Conservation (phyloP, 2,329 filamentous ascomycete species). For the Arthrobotrys sphaeroides region DNA sequence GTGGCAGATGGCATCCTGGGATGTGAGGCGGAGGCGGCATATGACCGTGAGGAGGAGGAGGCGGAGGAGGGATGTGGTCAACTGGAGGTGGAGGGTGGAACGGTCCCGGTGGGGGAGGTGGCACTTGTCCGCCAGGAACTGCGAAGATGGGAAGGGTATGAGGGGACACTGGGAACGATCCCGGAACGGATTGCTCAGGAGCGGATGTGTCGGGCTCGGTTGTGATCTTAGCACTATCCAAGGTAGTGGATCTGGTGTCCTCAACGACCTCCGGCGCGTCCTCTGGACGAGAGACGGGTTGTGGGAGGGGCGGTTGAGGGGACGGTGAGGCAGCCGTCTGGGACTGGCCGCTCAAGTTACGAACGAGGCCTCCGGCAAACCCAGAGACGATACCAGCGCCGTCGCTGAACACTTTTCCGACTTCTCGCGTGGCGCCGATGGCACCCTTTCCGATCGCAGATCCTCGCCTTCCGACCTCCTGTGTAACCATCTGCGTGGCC, state of each 20-base stretch:
- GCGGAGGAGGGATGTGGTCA: slow-evolving; percentile 22
- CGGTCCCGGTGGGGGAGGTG: slow-evolving; percentile 9
- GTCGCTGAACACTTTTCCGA: slow-evolving; percentile 54
- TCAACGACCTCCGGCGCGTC: slow-evolving; percentile 35
- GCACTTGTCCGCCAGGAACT: not conserved
- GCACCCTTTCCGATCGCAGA: slow-evolving; percentile 47
- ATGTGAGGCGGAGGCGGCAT: slow-evolving; percentile 33
- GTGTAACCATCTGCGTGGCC: slow-evolving; percentile 38
- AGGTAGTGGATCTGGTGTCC: not conserved
- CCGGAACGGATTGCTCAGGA: slow-evolving; percentile 25
- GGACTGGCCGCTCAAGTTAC: slow-evolving; percentile 45
- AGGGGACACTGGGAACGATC: slow-evolving; percentile 38
- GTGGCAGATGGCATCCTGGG: slow-evolving; percentile 4
- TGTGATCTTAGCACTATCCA: not conserved
- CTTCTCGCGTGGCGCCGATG: slow-evolving; percentile 55
- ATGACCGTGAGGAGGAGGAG: slow-evolving; percentile 21
- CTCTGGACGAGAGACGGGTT: slow-evolving; percentile 6
- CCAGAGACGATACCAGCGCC: slow-evolving; percentile 46
- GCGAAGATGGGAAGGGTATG: not conserved
- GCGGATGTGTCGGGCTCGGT: not conserved
- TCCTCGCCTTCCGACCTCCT: slow-evolving; percentile 41
- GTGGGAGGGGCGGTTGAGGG: not conserved
- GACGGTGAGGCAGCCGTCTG: too few relatives aligned
- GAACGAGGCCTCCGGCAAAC: slow-evolving; percentile 44
- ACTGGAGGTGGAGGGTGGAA: slow-evolving; percentile 24